phyloP scores from a whole-genome alignment of 202 grass and related monocot species.

The Brachypodium distachyon region DNA sequence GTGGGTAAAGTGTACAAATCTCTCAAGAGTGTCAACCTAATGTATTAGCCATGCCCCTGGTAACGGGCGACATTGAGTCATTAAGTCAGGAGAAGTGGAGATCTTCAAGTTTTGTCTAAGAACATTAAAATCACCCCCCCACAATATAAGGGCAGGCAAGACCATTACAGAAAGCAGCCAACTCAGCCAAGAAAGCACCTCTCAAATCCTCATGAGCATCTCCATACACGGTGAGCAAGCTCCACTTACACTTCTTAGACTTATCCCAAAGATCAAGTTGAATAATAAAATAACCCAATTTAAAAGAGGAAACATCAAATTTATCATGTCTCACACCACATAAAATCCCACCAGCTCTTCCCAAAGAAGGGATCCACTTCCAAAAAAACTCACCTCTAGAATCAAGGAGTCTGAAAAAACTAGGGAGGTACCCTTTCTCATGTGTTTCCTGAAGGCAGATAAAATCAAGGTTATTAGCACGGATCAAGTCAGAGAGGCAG shows the following conservation, averaged over 20 bases:
- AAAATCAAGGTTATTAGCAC: background rate
- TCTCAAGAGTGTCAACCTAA: no score
- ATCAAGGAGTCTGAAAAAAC: background rate
- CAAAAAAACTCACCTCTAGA: no score
- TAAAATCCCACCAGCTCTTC: background rate
- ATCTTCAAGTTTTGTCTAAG: no score
- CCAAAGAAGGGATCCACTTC: background rate
- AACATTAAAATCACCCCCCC: background rate
- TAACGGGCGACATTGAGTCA: no score
- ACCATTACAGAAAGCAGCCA: background rate
- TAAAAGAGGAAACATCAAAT: no score
- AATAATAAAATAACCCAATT: no score
- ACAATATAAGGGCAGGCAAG: background rate
- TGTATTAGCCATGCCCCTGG: no score
- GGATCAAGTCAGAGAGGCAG: background rate
- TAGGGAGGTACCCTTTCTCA: background rate
- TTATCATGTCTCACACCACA: background rate
- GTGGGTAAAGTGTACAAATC: no score
- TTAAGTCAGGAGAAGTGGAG: no score
- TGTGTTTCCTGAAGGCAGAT: background rate
- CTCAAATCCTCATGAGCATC: background rate
- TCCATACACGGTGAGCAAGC: background rate
- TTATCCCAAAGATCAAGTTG: no score
- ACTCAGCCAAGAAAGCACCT: background rate
- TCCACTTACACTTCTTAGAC: no score